Conservation (phyloP, 176 grass and related monocot species). For the Phoenix dactylifera region DNA sequence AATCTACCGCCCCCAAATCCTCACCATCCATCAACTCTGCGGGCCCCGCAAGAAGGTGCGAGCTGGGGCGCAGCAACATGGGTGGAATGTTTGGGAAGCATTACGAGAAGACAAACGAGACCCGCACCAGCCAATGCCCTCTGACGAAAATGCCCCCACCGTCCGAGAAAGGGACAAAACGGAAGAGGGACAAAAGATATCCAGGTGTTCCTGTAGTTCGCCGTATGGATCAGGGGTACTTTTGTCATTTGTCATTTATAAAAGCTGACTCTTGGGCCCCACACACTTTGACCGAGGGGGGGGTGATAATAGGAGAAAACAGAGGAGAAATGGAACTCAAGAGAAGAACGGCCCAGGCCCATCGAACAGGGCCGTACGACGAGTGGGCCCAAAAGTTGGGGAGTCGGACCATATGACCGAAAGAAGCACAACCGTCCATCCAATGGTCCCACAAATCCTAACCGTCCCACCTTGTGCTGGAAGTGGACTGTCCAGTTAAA, state of each 20-base stretch:
- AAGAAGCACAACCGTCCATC: too few species aligned
- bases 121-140: neutral
- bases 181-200: slow-evolving; percentile 29
- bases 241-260: slow-evolving; percentile 26
- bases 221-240: slow-evolving; percentile 10
- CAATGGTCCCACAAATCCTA: too few species aligned
- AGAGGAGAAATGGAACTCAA: too few species aligned
- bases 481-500: too few species aligned
- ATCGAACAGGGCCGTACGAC: too few species aligned
- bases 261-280: slow-evolving; percentile 8
- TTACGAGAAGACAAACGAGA: neutral
- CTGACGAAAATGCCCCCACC: slow-evolving; percentile 28
- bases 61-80: too few species aligned
- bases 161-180: neutral
- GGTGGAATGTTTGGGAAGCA: too few species aligned
- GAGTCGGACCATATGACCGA: too few species aligned
- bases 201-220: slow-evolving; percentile 16
- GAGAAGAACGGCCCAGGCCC: too few species aligned
- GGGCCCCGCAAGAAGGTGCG: neutral
- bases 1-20: neutral
- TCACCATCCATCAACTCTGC: slow-evolving; percentile 2
- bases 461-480: too few species aligned
- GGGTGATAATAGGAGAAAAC: neutral
- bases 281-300: slow-evolving; percentile 18
- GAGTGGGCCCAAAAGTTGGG: too few species aligned